Base-by-base conservation (phyloP, 805 yeast genomes). In the Kluyveromyces aestuarii region DNA sequence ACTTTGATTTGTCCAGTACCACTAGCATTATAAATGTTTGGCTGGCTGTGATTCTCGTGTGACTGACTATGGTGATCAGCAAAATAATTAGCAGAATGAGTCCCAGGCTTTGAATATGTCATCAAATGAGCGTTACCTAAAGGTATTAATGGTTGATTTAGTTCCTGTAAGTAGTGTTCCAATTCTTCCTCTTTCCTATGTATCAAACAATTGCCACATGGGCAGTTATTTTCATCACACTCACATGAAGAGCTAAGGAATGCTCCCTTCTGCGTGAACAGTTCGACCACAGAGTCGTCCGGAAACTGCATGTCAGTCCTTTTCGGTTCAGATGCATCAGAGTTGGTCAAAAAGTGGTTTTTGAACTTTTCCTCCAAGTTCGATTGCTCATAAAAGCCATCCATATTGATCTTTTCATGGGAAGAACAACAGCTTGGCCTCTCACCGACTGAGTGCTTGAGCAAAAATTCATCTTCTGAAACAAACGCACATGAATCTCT, bases 101-200 rank as follows among this genome's bases (percentile, higher is more conserved):
- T 25, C n/a, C 41, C 27, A 14, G 48, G 37, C 13, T 30, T 36
- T 40, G 37, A 27, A 45, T 45, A 38, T 14, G 44, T 40, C 17
- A 47, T 44, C 10, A 46, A 30, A 36, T 51, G 56, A 16, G 61
- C 63, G 30, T 59, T 61, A 6, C 62, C 63, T 18, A 59, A 36
- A 44, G 56, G 60, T 8, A 64, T 60, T 41, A 63, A 42, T 0
- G 66, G 67, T 1, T 63, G 60, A 13, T 66, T 66, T 44, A 65
- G 61, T 38, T 57, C 53, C 38, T 55, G 56, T 17, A 66, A 59
- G 44, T 63, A 66, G 6, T 49, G 37, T 21, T 58, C 57, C 13
- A 66, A 39, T 49, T 66, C 70, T 8, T 57, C 62, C 41, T 66
- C 70, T 47, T 62, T 58, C 49, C 70, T 59, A 48, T 66, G 70